Evolutionary conservation across 108 stramenopile genomes (phyloP).

Genomic region (Pseudonitzschia delicatissima): DNA sequence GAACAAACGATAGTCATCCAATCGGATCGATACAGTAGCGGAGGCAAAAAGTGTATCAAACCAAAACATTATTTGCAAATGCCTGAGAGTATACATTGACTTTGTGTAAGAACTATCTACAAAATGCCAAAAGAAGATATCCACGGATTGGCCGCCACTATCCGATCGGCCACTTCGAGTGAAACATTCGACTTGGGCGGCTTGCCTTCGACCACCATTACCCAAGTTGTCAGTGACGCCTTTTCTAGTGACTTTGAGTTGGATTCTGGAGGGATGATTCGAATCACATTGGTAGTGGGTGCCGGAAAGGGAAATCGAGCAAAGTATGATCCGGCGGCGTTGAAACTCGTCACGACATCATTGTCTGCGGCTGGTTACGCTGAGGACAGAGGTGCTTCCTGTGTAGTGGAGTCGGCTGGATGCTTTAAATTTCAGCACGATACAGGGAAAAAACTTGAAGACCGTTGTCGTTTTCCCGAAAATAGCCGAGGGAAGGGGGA

Average conservation of each 20-base stretch:
- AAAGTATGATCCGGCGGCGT: conserved; percentile 84
- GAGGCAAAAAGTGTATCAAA: too few relatives aligned
- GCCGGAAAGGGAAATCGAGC: conserved; percentile 81
- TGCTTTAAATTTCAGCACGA: conserved; percentile 93
- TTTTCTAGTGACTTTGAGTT: conserved; percentile 45
- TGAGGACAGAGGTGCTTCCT: conserved; percentile 88
- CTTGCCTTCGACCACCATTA: conserved; percentile 49
- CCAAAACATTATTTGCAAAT: too few relatives aligned
- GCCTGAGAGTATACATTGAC: too few relatives aligned
- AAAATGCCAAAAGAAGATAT: conserved; percentile 11
- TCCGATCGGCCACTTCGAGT: conserved; percentile 65
- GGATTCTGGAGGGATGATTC: conserved; percentile 62
- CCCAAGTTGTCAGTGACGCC: conserved; percentile 50
- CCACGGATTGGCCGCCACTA: conserved; percentile 71
- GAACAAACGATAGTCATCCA: too few relatives aligned
- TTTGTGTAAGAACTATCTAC: too few relatives aligned
- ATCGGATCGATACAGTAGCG: too few relatives aligned
- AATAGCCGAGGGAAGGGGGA: conserved; percentile 9
- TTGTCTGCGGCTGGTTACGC: conserved; percentile 70
- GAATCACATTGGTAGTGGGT: conserved; percentile 85
- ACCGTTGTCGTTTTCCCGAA: conserved; percentile 93
- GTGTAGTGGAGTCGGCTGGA: conserved; percentile 79
- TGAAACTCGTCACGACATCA: conserved; percentile 68
- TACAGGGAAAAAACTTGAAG: conserved; percentile 91
- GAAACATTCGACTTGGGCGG: conserved; percentile 84